Base-by-base conservation (phyloP, 441 rosid species). In the Adansonia gregorii region DNA sequence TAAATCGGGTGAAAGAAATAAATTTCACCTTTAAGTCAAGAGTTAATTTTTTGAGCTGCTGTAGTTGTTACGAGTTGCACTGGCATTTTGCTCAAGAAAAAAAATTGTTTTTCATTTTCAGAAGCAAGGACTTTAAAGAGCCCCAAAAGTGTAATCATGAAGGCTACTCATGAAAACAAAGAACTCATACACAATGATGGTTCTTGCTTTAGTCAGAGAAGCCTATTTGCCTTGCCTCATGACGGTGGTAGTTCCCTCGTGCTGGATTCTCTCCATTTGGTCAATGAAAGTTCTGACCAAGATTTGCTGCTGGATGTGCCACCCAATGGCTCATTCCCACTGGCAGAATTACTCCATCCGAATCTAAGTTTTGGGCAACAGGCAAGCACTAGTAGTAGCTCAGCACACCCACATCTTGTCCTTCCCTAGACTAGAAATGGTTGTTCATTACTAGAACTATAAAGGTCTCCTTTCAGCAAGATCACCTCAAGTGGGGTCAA, bases 291-390 rank as follows among this genome's bases (percentile, higher is more conserved):
- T 74, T 87, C 86, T n/a, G 94, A 93, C 76, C 95, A 92, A 79
- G 96, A 93, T 78, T 87, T 94, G 78, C 93, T 95, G 81, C 78
- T 96, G 77, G 94, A 96, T 49, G 89, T 94, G 82, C 98, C 99
- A 27, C 90, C 91, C 77, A 89, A 91, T 17, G 83, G 91, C 74
- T 93, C 92, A 20, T 96, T 94, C 78, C 91, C 96, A 65, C 95
- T 91, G 82, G 97, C 98, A 66, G 99, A 96, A 85, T 93, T 96
- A 73, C 95, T 96, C 79, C 85, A 80, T 74, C 94, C 93, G 14
- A 48, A 80, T 78, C 15, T 78, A 78, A 78, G 80, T 80, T 82
- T 51, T 79, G 88, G 87, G 76, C 88, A 82, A 64, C 93, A 86
- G 75, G 90, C 92, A 65, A 88, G 89, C 83, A 78, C 85, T 81